A percentile compares a stretch with the other conserved stretches of the same genome.
These are phyloP conservation scores for Dryadomyces sulphureus DNA, from an alignment of 2,329 filamentous ascomycete species.

Conservation along the genomic window DNA sequence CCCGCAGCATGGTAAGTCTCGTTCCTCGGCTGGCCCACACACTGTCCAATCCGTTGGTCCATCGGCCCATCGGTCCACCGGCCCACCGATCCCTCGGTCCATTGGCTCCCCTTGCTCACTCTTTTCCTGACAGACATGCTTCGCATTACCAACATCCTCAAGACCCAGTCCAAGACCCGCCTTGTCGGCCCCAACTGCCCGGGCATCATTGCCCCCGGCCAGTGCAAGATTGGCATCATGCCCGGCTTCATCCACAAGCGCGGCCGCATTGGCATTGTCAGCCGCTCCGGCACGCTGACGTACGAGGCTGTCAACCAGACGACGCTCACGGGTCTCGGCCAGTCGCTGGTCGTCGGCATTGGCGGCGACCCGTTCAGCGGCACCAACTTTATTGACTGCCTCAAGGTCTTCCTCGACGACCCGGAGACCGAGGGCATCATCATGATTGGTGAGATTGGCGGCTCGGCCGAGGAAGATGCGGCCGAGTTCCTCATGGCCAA, in stretches of 20 bases:
- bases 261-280: slow-evolving; percentile 96
- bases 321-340: slow-evolving; percentile 87
- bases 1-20: slow-evolving; percentile 71
- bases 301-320: slow-evolving; percentile 99
- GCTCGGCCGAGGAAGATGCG: slow-evolving; percentile 92
- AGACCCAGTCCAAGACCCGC: slow-evolving; percentile 93
- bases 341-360: slow-evolving; percentile 96
- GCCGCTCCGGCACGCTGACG: slow-evolving; percentile 91
- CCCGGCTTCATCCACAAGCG: slow-evolving; percentile 99
- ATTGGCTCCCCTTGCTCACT: not conserved
- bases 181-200: slow-evolving; percentile 97
- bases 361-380: slow-evolving; percentile 97
- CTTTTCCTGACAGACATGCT: slow-evolving; percentile 63
- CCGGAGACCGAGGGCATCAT: slow-evolving; percentile 97
- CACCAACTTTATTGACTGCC: slow-evolving; percentile 99
- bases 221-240: slow-evolving; percentile 99
- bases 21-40: not conserved
- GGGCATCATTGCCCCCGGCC: slow-evolving; percentile 84
- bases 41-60: no score
- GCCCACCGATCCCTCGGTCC: no score
- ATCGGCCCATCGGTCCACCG: no score
- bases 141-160: slow-evolving; percentile 93
- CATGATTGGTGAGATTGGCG: slow-evolving; percentile 99
- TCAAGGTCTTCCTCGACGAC: slow-evolving; percentile 92
- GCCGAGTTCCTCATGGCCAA: slow-evolving; percentile 87